phyloP scores from a whole-genome alignment of 1,284 basidiomycete species.

The Ceratobasidium sp. region DNA sequence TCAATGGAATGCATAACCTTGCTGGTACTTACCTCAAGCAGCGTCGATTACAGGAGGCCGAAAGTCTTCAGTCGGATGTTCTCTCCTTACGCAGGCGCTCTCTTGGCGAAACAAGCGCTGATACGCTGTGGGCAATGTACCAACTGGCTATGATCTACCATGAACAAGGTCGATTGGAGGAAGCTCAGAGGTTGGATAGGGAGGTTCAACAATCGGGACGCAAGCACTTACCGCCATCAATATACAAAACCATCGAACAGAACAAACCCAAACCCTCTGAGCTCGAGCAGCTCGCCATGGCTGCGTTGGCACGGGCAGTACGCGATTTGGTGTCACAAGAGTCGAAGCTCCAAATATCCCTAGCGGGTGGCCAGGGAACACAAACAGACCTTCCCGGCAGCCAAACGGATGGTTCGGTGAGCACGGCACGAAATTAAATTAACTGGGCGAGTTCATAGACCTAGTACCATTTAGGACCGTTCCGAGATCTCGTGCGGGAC shows the following conservation, averaged over 20 bases:
- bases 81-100: not conserved
- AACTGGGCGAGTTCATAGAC: not conserved
- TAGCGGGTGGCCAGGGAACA: not conserved
- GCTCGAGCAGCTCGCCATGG: not conserved
- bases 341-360: not conserved
- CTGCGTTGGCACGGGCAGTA: not conserved
- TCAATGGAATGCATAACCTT: conserved; percentile 1
- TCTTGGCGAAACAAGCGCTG: not conserved
- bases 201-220: too few relatives aligned
- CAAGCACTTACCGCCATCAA: not conserved
- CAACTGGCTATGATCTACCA: not conserved
- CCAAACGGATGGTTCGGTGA: not conserved
- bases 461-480: not conserved
- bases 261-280: not conserved
- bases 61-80: not conserved
- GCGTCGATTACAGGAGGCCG: not conserved
- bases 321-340: not conserved
- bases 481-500: too few relatives aligned
- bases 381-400: not conserved
- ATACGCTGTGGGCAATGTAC: not conserved
- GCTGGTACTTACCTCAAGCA: conserved; percentile 3
- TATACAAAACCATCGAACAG: not conserved
- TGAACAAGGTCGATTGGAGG: conserved; percentile 1
- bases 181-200: not conserved
- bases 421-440: not conserved